These are phyloP conservation scores for Margaritispora aquatica DNA, from an alignment of 495 filamentous ascomycete genomes.

Conservation along the genomic window DNA sequence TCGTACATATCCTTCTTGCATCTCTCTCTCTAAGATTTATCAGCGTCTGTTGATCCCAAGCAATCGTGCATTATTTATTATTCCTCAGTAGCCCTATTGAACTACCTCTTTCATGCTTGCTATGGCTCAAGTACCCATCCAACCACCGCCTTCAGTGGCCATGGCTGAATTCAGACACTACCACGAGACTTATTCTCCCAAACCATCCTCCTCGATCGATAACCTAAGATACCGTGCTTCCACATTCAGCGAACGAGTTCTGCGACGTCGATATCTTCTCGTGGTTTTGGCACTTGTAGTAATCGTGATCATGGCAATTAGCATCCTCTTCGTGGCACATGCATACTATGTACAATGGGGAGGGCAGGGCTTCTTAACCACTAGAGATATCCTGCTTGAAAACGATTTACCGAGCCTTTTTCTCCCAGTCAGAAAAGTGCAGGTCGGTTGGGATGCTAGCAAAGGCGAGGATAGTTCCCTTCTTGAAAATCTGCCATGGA, in stretches of 20 bases:
- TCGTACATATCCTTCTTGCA: neutral
- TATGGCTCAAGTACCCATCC: neutral
- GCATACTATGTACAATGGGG: slow-evolving; percentile 11
- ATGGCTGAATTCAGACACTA: neutral
- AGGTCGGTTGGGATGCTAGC: neutral
- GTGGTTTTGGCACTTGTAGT: neutral
- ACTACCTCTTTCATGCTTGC: neutral
- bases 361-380: slow-evolving; percentile 15
- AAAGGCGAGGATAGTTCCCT: neutral
- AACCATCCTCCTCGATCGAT: slow-evolving; percentile 4
- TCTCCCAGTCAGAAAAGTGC: slow-evolving; percentile 14
- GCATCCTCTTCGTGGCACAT: slow-evolving; percentile 16
- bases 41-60: neutral
- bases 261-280: slow-evolving; percentile 4
- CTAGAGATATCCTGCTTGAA: neutral
- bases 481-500: neutral
- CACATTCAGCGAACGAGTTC: neutral
- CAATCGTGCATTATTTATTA: neutral
- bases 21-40: too few species aligned
- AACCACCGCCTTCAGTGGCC: neutral
- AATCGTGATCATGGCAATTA: neutral
- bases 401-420: neutral
- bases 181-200: too few species aligned
- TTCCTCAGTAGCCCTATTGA: neutral
- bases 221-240: neutral